These are phyloP conservation scores for Handroanthus guayacan DNA, from an alignment of 257 asterid species.

Conservation along the genomic window DNA sequence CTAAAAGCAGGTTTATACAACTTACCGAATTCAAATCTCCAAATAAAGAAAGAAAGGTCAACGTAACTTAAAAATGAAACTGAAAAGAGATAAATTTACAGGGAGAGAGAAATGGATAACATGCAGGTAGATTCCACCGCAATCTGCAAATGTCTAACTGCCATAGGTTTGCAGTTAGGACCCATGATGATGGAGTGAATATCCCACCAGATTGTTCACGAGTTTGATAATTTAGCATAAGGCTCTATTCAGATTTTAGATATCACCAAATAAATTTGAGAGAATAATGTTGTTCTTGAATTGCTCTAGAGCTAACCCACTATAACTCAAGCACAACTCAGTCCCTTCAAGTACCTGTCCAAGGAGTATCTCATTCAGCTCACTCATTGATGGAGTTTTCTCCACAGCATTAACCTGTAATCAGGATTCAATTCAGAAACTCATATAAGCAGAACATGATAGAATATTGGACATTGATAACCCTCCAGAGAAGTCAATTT, in stretches of 20 bases:
- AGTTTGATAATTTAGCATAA: conserved; percentile 21
- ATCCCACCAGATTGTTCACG: not conserved
- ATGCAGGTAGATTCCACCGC: not conserved
- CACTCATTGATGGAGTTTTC: conserved; percentile 99
- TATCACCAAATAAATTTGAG: not conserved
- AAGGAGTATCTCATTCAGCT: conserved; percentile 90
- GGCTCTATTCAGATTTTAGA: conserved; percentile 2
- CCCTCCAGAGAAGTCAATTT: conserved; percentile 18
- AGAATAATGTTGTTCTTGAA: conserved; percentile 10
- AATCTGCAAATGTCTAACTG: not conserved
- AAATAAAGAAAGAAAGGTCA: not conserved
- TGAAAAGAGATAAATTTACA: not conserved
- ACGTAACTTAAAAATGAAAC: not conserved
- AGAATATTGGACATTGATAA: not conserved
- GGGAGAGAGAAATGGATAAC: conserved; percentile 2
- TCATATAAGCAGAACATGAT: not conserved
- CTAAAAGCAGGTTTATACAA: too few relatives aligned
- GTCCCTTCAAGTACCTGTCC: conserved; percentile 76
- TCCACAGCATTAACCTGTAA: conserved; percentile 93
- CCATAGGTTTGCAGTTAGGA: conserved; percentile 20
- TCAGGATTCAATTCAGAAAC: conserved; percentile 34
- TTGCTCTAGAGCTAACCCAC: conserved; percentile 26
- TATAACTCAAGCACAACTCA: conserved; percentile 38
- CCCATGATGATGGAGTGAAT: conserved; percentile 12
- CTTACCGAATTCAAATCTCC: not conserved